These are phyloP conservation scores for Rhizopogon vesiculosus DNA, from an alignment of 768 basidiomycete genomes.

Conservation along the genomic window DNA sequence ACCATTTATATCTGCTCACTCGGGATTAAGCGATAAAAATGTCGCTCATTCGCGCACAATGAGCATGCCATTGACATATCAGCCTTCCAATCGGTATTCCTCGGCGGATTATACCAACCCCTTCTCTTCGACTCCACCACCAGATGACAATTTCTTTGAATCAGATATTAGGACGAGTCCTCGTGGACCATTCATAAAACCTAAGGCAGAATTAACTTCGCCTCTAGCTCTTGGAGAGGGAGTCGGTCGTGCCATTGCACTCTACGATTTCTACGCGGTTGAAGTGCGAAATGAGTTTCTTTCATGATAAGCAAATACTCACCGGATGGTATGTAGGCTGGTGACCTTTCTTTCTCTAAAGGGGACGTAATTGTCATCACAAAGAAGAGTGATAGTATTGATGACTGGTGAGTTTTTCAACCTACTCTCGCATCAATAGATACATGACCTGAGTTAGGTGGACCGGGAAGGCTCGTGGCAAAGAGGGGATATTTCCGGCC, in stretches of 20 bases:
- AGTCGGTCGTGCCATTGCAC: slow-evolving; percentile 66
- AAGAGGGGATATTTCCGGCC: slow-evolving; percentile 73
- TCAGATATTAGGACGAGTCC: slow-evolving; percentile 2
- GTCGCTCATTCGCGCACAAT: slow-evolving; percentile 29
- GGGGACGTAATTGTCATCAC: slow-evolving; percentile 71
- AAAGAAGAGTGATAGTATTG: slow-evolving; percentile 62
- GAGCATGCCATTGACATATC: slow-evolving; percentile 23
- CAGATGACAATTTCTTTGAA: slow-evolving; percentile 14
- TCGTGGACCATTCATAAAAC: slow-evolving; percentile 31
- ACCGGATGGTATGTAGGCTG: slow-evolving; percentile 38
- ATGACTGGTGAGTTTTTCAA: slow-evolving; percentile 59
- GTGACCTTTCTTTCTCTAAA: slow-evolving; percentile 72
- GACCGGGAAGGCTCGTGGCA: slow-evolving; percentile 61
- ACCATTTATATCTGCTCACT: slow-evolving; percentile 27
- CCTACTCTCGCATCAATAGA: neutral
- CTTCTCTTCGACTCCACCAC: slow-evolving; percentile 21
- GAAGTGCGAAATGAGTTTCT: slow-evolving; percentile 41
- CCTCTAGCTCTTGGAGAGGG: slow-evolving; percentile 54
- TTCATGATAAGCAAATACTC: neutral
- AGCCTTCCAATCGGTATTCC: slow-evolving; percentile 4
- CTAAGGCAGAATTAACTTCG: slow-evolving; percentile 45
- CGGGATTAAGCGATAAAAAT: slow-evolving; percentile 27
- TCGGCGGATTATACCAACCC: slow-evolving; percentile 18
- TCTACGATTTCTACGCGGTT: slow-evolving; percentile 69
- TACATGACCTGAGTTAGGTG: slow-evolving; percentile 44